Evolutionary conservation across 2,329 filamentous ascomycete genomes (phyloP).

Genomic region (Paecilomyces dactylethromorphus): DNA sequence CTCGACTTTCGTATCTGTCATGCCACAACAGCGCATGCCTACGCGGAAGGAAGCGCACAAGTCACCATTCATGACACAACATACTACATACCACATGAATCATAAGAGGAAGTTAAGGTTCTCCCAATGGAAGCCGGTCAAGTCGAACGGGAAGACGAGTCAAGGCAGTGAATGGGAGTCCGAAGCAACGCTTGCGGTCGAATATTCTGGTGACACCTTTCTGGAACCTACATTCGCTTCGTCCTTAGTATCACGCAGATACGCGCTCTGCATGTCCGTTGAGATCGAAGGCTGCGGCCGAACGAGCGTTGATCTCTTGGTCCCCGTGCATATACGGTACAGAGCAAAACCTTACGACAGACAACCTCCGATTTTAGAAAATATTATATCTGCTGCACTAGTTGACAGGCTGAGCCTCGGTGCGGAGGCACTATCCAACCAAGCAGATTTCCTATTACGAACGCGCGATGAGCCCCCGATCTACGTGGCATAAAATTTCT

Average conservation of each 20-base stretch:
- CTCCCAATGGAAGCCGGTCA: slow-evolving; percentile 1
- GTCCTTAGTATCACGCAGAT: slow-evolving; percentile 5
- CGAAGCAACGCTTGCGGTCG: neutral
- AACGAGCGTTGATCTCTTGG: neutral
- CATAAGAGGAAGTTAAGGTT: slow-evolving; percentile 3
- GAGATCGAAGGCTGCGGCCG: neutral
- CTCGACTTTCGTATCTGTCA: slow-evolving; percentile 4
- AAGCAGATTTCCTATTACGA: neutral
- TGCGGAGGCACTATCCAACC: neutral
- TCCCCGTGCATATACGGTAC: slow-evolving; percentile 5
- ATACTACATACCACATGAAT: neutral
- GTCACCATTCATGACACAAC: slow-evolving; percentile 1
- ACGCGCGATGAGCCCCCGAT: neutral
- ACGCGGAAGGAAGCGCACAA: slow-evolving; percentile 1
- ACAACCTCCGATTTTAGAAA: neutral
- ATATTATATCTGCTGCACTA: neutral
- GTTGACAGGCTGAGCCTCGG: neutral
- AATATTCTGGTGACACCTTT: neutral
- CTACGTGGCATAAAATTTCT: neutral
- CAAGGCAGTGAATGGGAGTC: slow-evolving; percentile 1
- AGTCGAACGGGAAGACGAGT: neutral
- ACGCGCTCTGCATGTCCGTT: slow-evolving; percentile 3
- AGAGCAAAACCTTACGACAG: neutral
- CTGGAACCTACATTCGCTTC: slow-evolving; percentile 4
- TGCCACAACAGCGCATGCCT: slow-evolving; percentile 2